These are phyloP conservation scores for Solanum piurae DNA, from an alignment of 257 asterid species.

Conservation along the genomic window DNA sequence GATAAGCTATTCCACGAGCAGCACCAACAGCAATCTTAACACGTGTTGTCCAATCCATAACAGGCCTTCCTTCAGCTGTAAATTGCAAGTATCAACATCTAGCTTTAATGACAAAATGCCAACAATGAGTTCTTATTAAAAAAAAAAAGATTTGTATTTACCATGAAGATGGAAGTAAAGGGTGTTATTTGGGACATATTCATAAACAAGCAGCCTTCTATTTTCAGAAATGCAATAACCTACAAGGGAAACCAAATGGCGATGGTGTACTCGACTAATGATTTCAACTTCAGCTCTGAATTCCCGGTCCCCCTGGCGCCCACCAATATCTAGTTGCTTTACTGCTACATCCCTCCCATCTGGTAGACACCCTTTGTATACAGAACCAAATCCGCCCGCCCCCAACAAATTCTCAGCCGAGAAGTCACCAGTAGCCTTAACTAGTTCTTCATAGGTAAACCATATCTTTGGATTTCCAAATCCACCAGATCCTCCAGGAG, in stretches of 20 bases:
- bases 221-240: conserved; percentile 87
- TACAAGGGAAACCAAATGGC: conserved; percentile 92
- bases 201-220: conserved; percentile 77
- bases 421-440: conserved; percentile 64
- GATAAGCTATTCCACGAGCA: conserved; percentile 98
- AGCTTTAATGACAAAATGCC: not conserved
- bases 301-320: conserved; percentile 91
- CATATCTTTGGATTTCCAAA: conserved; percentile 61
- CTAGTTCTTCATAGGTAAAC: conserved; percentile 68
- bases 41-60: conserved; percentile 77
- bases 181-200: conserved; percentile 72
- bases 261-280: conserved; percentile 88
- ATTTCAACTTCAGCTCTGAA: conserved; percentile 95
- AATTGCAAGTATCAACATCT: conserved; percentile 3
- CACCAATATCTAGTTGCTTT: conserved; percentile 68
- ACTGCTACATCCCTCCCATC: conserved; percentile 90
- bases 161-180: conserved; percentile 98
- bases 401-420: conserved; percentile 70
- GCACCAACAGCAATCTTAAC: conserved; percentile 83
- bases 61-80: conserved; percentile 56
- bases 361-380: conserved; percentile 62
- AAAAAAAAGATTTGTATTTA: conserved; percentile 13
- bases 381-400: conserved; percentile 89
- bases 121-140: not conserved
- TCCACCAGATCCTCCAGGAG: conserved; percentile 49